phyloP scores from a whole-genome alignment of 2,329 filamentous ascomycete species.

The Ascochyta fabae region DNA sequence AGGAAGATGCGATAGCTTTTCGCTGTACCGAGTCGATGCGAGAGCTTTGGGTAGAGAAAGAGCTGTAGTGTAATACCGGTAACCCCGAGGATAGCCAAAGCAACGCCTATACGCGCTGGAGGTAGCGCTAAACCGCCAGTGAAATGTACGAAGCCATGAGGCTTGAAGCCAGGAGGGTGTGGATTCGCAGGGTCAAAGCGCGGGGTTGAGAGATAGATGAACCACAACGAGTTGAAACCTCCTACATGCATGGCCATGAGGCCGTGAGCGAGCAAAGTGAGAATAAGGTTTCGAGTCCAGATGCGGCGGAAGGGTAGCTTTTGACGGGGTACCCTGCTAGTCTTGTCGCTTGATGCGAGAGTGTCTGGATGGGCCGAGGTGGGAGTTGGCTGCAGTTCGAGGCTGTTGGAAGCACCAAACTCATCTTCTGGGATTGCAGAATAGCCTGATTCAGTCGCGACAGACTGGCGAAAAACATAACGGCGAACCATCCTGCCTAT shows the following conservation, averaged over 20 bases:
- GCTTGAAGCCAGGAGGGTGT: constrained; percentile 40
- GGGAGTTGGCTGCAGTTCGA: constrained; percentile 42
- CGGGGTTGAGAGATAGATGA: constrained; percentile 57
- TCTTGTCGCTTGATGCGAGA: constrained; percentile 18
- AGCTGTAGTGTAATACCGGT: constrained; percentile 57
- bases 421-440: constrained; percentile 37
- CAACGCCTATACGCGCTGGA: constrained; percentile 55
- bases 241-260: constrained; percentile 57
- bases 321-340: constrained; percentile 20
- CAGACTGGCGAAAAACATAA: constrained; percentile 39
- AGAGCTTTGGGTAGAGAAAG: constrained; percentile 53
- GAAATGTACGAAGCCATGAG: constrained; percentile 53
- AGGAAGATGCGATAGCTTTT: constrained; percentile 52
- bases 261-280: constrained; percentile 54
- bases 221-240: constrained; percentile 58
- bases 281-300: constrained; percentile 55
- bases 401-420: constrained; percentile 27
- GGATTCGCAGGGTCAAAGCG: constrained; percentile 49
- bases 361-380: constrained; percentile 23
- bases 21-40: constrained; percentile 51
- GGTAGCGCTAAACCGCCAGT: constrained; percentile 58
- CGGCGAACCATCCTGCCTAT: constrained; percentile 49
- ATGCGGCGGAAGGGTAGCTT: constrained; percentile 56
- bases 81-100: constrained; percentile 56
- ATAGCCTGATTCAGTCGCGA: constrained; percentile 38